phyloP scores from a whole-genome alignment of 352 stramenopile genomes.

The Stramenopiles sp. region DNA sequence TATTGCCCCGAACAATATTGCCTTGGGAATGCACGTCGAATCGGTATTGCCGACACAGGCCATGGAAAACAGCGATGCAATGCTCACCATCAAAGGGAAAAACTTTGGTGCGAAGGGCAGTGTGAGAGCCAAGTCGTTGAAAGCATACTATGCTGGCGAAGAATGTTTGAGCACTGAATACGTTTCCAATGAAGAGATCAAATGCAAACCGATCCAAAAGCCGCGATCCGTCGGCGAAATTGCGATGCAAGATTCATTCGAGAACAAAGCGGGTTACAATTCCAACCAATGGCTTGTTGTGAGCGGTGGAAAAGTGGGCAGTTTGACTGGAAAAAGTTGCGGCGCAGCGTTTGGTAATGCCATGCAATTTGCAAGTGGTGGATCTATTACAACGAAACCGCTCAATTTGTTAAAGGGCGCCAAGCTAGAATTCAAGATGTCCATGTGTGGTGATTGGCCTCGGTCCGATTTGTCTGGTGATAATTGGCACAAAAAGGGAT shows the following conservation, averaged over 20 bases:
- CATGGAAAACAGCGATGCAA: neutral
- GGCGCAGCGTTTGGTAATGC: neutral
- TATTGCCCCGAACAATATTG: neutral
- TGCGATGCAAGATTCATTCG: neutral
- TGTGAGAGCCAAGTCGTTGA: neutral
- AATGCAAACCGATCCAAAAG: neutral
- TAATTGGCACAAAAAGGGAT: too few relatives aligned
- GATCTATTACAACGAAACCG: neutral
- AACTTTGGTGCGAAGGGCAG: neutral
- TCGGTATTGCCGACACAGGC: neutral
- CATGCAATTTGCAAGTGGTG: neutral
- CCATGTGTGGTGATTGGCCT: neutral
- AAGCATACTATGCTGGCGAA: constrained; percentile 5
- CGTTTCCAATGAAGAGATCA: neutral
- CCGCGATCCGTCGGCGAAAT: neutral
- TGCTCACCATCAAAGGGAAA: neutral
- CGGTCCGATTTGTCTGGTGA: too few relatives aligned
- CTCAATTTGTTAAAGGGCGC: neutral
- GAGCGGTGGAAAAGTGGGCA: neutral
- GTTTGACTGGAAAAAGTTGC: neutral
- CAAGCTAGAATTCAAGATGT: neutral
- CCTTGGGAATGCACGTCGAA: neutral
- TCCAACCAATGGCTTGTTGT: neutral
- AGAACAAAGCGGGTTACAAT: neutral
- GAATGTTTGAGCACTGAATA: constrained; percentile 9